Conservation (phyloP, 306 rosid species). For the Hippophae gyantsensis region DNA sequence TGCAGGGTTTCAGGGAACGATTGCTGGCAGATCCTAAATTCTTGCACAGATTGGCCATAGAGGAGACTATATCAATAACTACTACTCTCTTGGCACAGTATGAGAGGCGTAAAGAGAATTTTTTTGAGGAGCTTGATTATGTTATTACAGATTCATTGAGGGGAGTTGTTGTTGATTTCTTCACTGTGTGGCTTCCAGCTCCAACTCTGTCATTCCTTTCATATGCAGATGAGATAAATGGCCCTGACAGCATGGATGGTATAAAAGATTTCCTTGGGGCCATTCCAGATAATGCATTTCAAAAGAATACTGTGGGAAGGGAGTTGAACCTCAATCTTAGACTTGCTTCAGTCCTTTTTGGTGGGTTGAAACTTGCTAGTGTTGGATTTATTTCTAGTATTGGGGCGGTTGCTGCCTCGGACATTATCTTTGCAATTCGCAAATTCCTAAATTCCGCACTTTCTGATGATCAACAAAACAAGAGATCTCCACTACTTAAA, state of each 20-base stretch:
- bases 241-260: constrained; percentile 45
- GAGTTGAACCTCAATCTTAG: constrained; percentile 77
- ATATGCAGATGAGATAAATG: constrained; percentile 44
- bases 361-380: constrained; percentile 76
- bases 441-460: constrained; percentile 53
- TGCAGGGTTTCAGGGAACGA: constrained; percentile 98
- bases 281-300: constrained; percentile 97
- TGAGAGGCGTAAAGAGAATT: constrained; percentile 74
- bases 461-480: constrained; percentile 31
- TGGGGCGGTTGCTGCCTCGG: constrained; percentile 79
- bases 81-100: constrained; percentile 80
- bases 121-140: constrained; percentile 78
- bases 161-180: constrained; percentile 81
- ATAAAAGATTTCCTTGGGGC: constrained; percentile 76
- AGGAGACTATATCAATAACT: constrained; percentile 81
- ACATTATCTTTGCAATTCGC: constrained; percentile 48
- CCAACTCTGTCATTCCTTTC: constrained; percentile 90
- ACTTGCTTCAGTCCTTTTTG: constrained; percentile 78
- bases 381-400: constrained; percentile 94
- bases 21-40: constrained; percentile 94
- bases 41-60: constrained; percentile 86
- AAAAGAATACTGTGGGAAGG: constrained; percentile 70
- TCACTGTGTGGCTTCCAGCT: constrained; percentile 99
- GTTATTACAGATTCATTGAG: constrained; percentile 77
- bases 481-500: constrained; percentile 79